A percentile compares a stretch with the other conserved stretches of the same genome.
Evolutionary conservation across 2,329 filamentous ascomycete species (phyloP).

Genomic region (Mollisia scopiformis): DNA sequence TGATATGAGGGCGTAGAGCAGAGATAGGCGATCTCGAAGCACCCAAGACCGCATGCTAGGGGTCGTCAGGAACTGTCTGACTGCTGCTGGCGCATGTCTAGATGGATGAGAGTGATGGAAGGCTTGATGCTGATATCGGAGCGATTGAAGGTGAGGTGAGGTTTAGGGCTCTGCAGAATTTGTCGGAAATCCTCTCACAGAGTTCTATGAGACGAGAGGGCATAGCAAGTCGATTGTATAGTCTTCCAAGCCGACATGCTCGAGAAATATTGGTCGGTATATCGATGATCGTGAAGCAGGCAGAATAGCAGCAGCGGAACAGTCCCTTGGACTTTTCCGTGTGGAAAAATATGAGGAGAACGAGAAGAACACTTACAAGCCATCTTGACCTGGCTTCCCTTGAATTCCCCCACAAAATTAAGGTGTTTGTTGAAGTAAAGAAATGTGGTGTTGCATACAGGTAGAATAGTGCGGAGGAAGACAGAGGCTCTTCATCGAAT

Average conservation of each 20-base stretch:
- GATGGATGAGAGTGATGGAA: conserved; percentile 32
- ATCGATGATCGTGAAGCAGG: conserved; percentile 26
- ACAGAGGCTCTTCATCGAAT: no score
- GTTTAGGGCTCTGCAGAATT: no score
- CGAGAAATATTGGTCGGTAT: conserved; percentile 22
- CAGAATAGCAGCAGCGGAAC: no score
- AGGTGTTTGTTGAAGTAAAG: not conserved
- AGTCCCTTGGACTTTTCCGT: conserved; percentile 4
- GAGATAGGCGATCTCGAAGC: conserved; percentile 27
- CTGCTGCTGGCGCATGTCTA: conserved; percentile 35
- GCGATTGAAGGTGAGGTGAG: no score
- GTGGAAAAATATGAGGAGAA: conserved; percentile 19
- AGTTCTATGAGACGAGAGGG: no score
- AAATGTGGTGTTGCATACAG: not conserved
- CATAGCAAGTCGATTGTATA: conserved; percentile 6
- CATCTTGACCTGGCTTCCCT: conserved; percentile 37
- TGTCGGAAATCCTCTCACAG: no score
- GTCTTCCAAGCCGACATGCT: conserved; percentile 15
- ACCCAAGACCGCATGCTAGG: conserved; percentile 15
- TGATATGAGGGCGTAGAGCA: conserved; percentile 23
- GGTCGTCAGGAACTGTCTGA: conserved; percentile 17
- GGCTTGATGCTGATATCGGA: not conserved
- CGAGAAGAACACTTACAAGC: conserved; percentile 44
- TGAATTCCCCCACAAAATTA: not conserved
- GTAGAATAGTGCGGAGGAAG: no score